Conservation (phyloP, 2,329 filamentous ascomycete genomes). For the Acephala macrosclerotiorum region DNA sequence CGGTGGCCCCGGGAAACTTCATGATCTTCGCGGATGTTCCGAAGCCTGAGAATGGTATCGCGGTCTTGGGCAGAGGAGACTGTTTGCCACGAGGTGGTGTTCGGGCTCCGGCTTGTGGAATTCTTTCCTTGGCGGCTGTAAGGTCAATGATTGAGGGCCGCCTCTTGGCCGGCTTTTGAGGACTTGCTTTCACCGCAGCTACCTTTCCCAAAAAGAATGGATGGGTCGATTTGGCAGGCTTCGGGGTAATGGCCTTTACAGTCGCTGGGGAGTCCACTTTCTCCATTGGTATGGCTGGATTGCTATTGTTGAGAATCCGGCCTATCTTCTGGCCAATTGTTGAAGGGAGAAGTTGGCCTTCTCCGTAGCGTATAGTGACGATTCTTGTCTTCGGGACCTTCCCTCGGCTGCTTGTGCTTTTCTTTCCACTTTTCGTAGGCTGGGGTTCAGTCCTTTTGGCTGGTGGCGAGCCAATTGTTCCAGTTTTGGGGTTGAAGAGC, state of each 20-base stretch:
- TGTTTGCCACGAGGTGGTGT: conserved; percentile 5
- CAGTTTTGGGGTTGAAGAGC: conserved; percentile 65
- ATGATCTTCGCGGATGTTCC: conserved; percentile 41
- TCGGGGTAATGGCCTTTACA: conserved; percentile 20
- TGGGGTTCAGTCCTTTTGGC: conserved; percentile 53
- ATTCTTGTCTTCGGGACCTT: conserved; percentile 52
- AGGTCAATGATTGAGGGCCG: conserved; percentile 18
- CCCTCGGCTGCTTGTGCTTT: conserved; percentile 42
- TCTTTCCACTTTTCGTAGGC: conserved; percentile 17
- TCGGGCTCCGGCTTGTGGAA: neutral
- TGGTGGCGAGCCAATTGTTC: conserved; percentile 68
- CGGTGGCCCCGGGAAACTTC: conserved; percentile 70
- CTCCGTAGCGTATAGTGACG: conserved; percentile 66
- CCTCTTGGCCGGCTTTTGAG: conserved; percentile 7
- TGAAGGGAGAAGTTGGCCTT: conserved; percentile 52
- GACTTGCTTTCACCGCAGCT: conserved; percentile 40
- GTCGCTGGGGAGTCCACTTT: conserved; percentile 20
- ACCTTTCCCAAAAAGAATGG: conserved; percentile 73
- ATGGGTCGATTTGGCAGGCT: conserved; percentile 59
- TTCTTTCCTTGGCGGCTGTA: neutral
- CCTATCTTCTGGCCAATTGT: conserved; percentile 67
- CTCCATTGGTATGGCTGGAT: neutral
- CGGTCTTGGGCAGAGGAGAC: conserved; percentile 42
- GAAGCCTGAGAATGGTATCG: conserved; percentile 34
- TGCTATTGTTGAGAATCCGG: conserved; percentile 58